A percentile compares a stretch with the other conserved stretches of the same genome.
phyloP scores from a whole-genome alignment of 148 eudicot genomes.

The Dysphania ambrosioides region DNA sequence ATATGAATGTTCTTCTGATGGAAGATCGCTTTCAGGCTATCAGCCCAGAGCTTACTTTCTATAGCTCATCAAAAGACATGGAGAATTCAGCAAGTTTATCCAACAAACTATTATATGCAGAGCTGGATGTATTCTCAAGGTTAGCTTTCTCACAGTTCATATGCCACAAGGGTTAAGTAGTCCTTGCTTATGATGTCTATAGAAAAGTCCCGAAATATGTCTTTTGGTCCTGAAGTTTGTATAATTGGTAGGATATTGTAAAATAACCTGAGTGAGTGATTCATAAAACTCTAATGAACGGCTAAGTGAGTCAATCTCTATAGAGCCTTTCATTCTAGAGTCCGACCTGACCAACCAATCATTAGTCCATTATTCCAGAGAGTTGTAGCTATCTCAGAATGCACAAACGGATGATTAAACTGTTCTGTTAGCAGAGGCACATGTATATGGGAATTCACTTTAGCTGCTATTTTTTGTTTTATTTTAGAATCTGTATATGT shows the following conservation, averaged over 20 bases:
- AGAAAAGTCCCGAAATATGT: not conserved
- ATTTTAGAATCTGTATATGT: not conserved
- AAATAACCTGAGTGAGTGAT: no score
- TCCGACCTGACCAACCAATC: no score
- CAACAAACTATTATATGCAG: slow-evolving; percentile 85
- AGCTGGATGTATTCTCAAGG: slow-evolving; percentile 91
- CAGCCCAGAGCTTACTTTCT: slow-evolving; percentile 94
- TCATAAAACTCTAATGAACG: no score
- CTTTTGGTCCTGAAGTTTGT: not conserved
- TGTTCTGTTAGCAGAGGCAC: not conserved
- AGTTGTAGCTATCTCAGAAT: not conserved
- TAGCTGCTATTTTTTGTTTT: not conserved
- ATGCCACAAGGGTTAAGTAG: not conserved
- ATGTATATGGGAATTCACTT: not conserved
- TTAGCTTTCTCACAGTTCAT: slow-evolving; percentile 19
- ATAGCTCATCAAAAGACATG: slow-evolving; percentile 66
- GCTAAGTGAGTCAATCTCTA: not conserved
- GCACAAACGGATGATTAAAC: not conserved
- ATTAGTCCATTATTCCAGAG: no score
- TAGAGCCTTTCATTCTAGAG: no score
- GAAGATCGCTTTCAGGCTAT: slow-evolving; percentile 59
- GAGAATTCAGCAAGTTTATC: slow-evolving; percentile 57
- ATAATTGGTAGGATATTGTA: not conserved
- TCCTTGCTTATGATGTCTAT: not conserved
- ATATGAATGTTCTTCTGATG: slow-evolving; percentile 9